Evolutionary conservation across 805 yeast genomes (phyloP).

Genomic region (Yarrowia hollandica): DNA sequence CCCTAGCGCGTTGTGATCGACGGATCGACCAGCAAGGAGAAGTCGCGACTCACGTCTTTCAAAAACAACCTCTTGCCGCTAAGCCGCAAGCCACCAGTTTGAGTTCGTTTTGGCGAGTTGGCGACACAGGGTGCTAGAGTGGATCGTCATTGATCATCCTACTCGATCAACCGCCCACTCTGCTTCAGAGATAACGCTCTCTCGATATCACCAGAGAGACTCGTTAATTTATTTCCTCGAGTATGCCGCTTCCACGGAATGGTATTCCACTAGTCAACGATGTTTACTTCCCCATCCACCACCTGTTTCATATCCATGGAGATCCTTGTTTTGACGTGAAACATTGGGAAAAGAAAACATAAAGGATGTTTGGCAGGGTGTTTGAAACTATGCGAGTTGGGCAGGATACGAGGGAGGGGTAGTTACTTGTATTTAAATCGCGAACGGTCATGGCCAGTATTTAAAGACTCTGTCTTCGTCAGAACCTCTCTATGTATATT

Average conservation of each 20-base stretch:
- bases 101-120: background rate
- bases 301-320: background rate
- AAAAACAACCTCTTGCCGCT: background rate
- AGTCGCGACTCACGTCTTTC: constrained; percentile 22
- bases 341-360: constrained; percentile 4
- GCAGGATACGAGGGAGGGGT: too few relatives aligned
- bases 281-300: background rate
- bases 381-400: constrained; percentile 9
- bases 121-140: background rate
- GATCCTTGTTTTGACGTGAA: constrained; percentile 4
- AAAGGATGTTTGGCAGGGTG: constrained; percentile 7
- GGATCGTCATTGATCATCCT: background rate
- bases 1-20: constrained; percentile 2
- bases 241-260: background rate
- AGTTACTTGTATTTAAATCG: too few relatives aligned
- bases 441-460: too few relatives aligned
- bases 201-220: background rate
- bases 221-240: too few relatives aligned
- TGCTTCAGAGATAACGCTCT: background rate
- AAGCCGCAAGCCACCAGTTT: constrained; percentile 4
- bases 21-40: constrained; percentile 23
- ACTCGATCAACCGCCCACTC: background rate
- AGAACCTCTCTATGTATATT: too few relatives aligned
- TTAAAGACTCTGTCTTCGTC: too few relatives aligned
- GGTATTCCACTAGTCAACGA: background rate